Evolutionary conservation across 2,329 filamentous ascomycete genomes (phyloP), one percentile per base, ranked within the genome.

Genomic region (Tolypocladium pustulatum): DNA sequence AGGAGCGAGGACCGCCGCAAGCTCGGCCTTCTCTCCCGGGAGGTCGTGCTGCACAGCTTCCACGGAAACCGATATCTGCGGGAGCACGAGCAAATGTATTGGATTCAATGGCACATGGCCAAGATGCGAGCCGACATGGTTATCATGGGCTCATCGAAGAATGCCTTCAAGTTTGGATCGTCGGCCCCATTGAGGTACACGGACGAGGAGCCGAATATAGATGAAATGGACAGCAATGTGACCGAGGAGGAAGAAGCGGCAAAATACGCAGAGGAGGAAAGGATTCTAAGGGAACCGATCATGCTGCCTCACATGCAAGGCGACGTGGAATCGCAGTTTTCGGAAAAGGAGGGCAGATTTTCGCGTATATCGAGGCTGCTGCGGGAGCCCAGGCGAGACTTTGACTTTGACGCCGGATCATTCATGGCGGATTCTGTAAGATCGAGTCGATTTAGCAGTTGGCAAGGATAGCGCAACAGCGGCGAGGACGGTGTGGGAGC

Each of bases 11-110:
- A 82, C 62, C 78, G 82, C 37, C 75, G 79, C 62, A 78, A 79
- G 61, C 72, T 85, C 3, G 82, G 83, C 52, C 82, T 85, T 76
- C 78, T 79, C 70, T 80, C 79, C 1, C 77, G 83, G 27, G 73
- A 74, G 49, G 83, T 84, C 51, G 82, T 85, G 4, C 78, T 83
- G 58, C 81, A 82, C 62, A 81, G 77, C 15, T 85, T 85, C 68
- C 78, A 78, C 55, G 81, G 82, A 3, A 79, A 83, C 51, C 75
- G 82, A 0, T 85, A 85, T 65, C 75, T 85, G 30, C 78, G 83
- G 41, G 82, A 84, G 66, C 82, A 85, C 66, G 82, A 85, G 65
- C 82, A 86, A 64, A 82, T 80, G 78, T 77, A 81, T 59, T 82
- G 80, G 80, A 76, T 75, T 37, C 70, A 72, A 62, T 72, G 70